Conservation (phyloP, 2,329 filamentous ascomycete genomes). For the Fusarium marasasianum region DNA sequence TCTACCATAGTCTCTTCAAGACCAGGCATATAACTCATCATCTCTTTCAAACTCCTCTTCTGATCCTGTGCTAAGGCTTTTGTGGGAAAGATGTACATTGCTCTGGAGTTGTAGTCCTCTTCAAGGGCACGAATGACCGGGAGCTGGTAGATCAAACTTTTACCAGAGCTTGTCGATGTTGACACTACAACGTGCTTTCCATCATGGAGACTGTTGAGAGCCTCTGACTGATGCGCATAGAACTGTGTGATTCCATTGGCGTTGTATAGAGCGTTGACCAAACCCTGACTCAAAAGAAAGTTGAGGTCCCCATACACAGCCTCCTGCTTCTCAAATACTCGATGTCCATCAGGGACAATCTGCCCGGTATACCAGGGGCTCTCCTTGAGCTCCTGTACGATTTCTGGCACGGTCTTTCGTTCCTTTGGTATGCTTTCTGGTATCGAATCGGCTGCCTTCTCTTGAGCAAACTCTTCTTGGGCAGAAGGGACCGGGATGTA, state of each 20-base stretch:
- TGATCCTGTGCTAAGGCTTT: conserved; percentile 98
- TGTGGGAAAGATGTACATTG: conserved; percentile 98
- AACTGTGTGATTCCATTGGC: conserved; percentile 85
- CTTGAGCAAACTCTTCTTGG: conserved; percentile 44
- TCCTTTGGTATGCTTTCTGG: conserved; percentile 81
- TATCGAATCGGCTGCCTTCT: conserved; percentile 56
- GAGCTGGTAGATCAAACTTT: conserved; percentile 97
- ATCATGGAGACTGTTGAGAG: conserved; percentile 85
- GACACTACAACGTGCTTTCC: conserved; percentile 90
- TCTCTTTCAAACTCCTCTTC: conserved; percentile 83
- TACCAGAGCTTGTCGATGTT: conserved; percentile 95
- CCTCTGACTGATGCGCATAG: conserved; percentile 92
- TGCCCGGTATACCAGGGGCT: conserved; percentile 91
- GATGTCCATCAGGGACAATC: conserved; percentile 91
- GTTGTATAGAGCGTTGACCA: conserved; percentile 98
- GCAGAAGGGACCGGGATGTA: conserved; percentile 71
- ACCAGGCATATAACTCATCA: conserved; percentile 81
- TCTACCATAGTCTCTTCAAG: conserved; percentile 83
- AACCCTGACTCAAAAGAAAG: conserved; percentile 85
- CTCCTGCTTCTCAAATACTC: conserved; percentile 87
- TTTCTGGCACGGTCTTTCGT: conserved; percentile 82
- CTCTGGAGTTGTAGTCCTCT: conserved; percentile 76
- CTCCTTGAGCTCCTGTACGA: conserved; percentile 83
- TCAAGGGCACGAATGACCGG: conserved; percentile 91
- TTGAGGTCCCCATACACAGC: conserved; percentile 84